phyloP scores from a whole-genome alignment of 2,329 filamentous ascomycete genomes.

The Paraconiothyrium sp. region DNA sequence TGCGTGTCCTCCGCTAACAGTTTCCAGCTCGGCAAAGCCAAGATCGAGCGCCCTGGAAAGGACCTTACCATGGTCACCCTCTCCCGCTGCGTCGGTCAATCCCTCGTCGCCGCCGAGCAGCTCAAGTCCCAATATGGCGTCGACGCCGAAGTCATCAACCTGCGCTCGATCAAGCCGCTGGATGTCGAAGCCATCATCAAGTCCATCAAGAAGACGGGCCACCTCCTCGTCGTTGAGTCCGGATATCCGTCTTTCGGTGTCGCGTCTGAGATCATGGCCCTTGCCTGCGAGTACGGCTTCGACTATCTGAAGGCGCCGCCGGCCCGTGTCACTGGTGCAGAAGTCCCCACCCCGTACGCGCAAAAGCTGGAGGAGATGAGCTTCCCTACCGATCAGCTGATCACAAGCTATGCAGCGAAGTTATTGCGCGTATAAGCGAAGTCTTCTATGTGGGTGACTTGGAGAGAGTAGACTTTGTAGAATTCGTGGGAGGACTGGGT shows the following conservation, averaged over 20 bases:
- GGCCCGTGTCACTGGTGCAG: conserved; percentile 92
- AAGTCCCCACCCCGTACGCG: conserved; percentile 96
- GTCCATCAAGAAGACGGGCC: conserved; percentile 98
- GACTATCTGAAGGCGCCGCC: conserved; percentile 97
- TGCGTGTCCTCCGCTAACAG: conserved; percentile 21
- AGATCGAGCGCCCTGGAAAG: conserved; percentile 96
- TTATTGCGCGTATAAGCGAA: conserved; percentile 76
- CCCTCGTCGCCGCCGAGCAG: conserved; percentile 84
- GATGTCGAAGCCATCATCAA: conserved; percentile 95
- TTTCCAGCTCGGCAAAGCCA: conserved; percentile 87
- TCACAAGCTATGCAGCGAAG: conserved; percentile 89
- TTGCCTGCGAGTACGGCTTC: conserved; percentile 97
- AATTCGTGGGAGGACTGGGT: not conserved
- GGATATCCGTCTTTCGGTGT: conserved; percentile 97
- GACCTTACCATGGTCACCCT: conserved; percentile 95
- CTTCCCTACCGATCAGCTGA: conserved; percentile 90
- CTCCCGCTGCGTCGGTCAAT: conserved; percentile 94
- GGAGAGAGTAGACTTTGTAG: not conserved
- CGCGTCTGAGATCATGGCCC: conserved; percentile 87
- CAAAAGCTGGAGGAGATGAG: conserved; percentile 91
- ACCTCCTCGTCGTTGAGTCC: conserved; percentile 90
- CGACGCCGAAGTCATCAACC: conserved; percentile 96
- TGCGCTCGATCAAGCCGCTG: conserved; percentile 95
- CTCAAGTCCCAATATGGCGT: conserved; percentile 97
- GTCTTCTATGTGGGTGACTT: not conserved